Percentiles rank a stretch among this genome's conserved stretches.
Evolutionary conservation across 23 red algal genomes (phyloP).

Genomic region (Chondrus crispus): DNA sequence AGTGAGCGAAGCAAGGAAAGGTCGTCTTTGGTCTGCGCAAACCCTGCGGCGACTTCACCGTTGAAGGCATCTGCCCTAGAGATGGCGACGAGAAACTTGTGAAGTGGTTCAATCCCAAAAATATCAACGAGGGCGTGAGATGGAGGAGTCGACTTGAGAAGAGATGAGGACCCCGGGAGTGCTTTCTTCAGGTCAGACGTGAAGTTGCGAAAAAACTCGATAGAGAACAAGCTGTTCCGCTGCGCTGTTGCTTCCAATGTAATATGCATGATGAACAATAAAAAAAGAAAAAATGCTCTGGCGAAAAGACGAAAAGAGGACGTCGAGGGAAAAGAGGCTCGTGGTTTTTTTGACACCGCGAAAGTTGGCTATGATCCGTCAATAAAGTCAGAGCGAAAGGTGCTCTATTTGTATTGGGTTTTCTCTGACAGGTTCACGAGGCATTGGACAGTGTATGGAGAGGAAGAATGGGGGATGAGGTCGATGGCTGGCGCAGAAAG

Average conservation of each 20-base stretch:
- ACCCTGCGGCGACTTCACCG: slow-evolving; percentile 4
- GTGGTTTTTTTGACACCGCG: too few relatives aligned
- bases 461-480: too few relatives aligned
- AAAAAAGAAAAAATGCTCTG: too few relatives aligned
- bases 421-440: too few relatives aligned
- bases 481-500: too few relatives aligned
- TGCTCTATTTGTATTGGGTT: too few relatives aligned
- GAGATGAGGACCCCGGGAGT: background rate
- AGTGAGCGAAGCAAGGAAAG: slow-evolving; percentile 47
- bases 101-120: slow-evolving; percentile 7
- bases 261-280: too few relatives aligned
- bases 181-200: background rate
- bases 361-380: too few relatives aligned
- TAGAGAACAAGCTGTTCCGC: background rate
- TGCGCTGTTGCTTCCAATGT: background rate
- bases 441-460: too few relatives aligned
- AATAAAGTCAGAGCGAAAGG: too few relatives aligned
- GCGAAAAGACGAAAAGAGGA: too few relatives aligned
- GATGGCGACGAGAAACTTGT: slow-evolving; percentile 36
- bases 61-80: slow-evolving; percentile 64
- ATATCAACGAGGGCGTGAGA: slow-evolving; percentile 16
- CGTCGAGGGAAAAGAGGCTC: too few relatives aligned
- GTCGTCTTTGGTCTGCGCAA: slow-evolving; percentile 36
- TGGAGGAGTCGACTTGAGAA: background rate
- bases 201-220: slow-evolving; percentile 18